Evolutionary conservation across 352 stramenopile genomes (phyloP).

Genomic region (Phytophthora foliorum): DNA sequence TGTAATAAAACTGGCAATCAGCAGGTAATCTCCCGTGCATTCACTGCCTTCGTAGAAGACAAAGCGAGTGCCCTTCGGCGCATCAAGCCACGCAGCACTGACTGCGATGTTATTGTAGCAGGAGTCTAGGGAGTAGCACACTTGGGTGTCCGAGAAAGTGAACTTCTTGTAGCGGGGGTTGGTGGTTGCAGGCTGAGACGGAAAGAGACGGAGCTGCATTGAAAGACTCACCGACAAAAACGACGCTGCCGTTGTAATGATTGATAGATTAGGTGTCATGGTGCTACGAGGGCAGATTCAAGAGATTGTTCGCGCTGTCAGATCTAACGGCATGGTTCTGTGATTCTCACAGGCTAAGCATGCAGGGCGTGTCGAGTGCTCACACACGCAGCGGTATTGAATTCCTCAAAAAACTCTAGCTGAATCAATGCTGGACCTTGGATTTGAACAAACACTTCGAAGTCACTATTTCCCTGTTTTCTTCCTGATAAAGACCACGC

Average conservation of each 20-base stretch:
- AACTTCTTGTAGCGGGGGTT: constrained; percentile 23
- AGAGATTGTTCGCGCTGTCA: neutral
- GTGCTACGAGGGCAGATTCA: neutral
- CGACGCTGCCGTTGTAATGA: neutral
- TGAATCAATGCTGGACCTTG: neutral
- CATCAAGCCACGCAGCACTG: constrained; percentile 7
- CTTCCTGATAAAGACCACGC: neutral
- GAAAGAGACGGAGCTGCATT: constrained; percentile 21
- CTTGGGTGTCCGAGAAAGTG: constrained; percentile 16
- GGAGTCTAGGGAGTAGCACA: constrained; percentile 28
- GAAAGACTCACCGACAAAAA: constrained; percentile 1
- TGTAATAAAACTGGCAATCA: neutral
- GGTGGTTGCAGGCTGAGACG: constrained; percentile 1
- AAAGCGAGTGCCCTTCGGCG: constrained; percentile 1
- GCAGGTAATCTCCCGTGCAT: constrained; percentile 6
- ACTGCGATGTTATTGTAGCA: constrained; percentile 30
- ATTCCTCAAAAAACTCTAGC: neutral
- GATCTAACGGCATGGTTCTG: neutral
- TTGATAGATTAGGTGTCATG: neutral
- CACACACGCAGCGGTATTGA: neutral
- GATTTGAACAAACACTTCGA: neutral
- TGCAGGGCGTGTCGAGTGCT: neutral
- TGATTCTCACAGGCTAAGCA: too few species aligned
- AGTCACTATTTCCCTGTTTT: neutral
- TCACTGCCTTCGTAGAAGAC: constrained; percentile 18